A percentile compares a stretch with the other conserved stretches of the same genome.
Evolutionary conservation across 371 early-diverging fungal genomes (phyloP).

Genomic region (Coemansia sp.): DNA sequence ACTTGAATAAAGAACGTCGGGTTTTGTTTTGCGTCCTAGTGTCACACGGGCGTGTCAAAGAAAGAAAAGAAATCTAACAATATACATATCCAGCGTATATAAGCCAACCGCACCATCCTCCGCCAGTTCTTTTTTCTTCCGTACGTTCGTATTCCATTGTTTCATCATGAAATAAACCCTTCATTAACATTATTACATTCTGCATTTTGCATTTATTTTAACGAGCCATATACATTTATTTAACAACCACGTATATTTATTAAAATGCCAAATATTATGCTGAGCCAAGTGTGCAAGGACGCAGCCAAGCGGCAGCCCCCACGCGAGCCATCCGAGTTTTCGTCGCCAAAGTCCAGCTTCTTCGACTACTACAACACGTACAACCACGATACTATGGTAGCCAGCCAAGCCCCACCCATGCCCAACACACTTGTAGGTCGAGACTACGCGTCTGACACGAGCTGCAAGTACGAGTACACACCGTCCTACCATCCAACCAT

Average conservation of each 20-base stretch:
- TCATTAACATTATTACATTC: not conserved
- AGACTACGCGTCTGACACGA: not conserved
- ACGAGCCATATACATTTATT: not conserved
- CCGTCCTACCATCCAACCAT: not conserved
- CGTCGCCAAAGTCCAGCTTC: not conserved
- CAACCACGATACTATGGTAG: not conserved
- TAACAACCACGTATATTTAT: not conserved
- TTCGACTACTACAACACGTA: not conserved
- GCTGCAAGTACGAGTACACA: not conserved
- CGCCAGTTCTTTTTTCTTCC: no score
- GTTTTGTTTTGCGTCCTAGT: no score
- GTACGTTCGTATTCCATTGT: not conserved
- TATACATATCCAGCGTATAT: no score
- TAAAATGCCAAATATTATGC: constrained; percentile 1
- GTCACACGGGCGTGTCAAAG: no score
- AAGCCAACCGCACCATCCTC: no score
- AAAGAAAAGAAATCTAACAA: no score
- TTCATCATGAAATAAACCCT: not conserved
- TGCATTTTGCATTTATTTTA: not conserved
- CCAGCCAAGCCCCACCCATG: not conserved
- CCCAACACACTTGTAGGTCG: not conserved
- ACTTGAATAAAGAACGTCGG: no score
- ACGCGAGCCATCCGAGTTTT: not conserved
- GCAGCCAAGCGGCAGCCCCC: not conserved
- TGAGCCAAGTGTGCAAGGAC: constrained; percentile 9